Percentiles rank a stretch among this genome's conserved stretches.
These are phyloP conservation scores for Vitis vinifera DNA, from an alignment of 164 flowering plant species.

Conservation along the genomic window ASM3070453v1 NC_081806.1:4736001-4736500, in stretches of 20 bases:
- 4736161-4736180: slow-evolving; percentile 1
- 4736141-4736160: slow-evolving; percentile 73
- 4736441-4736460: slow-evolving; percentile 68
- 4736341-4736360: slow-evolving; percentile 2
- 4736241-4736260: slow-evolving; percentile 81
- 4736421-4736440: slow-evolving; percentile 95
- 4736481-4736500: slow-evolving; percentile 80
- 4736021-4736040: neutral
- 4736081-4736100: slow-evolving; percentile 87
- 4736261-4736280: slow-evolving; percentile 95
- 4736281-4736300: slow-evolving; percentile 83
- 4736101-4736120: slow-evolving; percentile 95
- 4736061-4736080: neutral
- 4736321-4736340: slow-evolving; percentile 61
- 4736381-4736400: neutral
- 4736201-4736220: neutral
- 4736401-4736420: neutral
- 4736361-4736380: slow-evolving; percentile 5
- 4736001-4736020: no score
- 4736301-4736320: slow-evolving; percentile 78
- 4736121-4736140: slow-evolving; percentile 96
- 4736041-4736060: neutral
- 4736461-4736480: slow-evolving; percentile 89
- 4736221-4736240: neutral
- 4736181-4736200: neutral